Conservation (phyloP, 2,329 filamentous ascomycete species). For the Ampelomyces quisqualis region DNA sequence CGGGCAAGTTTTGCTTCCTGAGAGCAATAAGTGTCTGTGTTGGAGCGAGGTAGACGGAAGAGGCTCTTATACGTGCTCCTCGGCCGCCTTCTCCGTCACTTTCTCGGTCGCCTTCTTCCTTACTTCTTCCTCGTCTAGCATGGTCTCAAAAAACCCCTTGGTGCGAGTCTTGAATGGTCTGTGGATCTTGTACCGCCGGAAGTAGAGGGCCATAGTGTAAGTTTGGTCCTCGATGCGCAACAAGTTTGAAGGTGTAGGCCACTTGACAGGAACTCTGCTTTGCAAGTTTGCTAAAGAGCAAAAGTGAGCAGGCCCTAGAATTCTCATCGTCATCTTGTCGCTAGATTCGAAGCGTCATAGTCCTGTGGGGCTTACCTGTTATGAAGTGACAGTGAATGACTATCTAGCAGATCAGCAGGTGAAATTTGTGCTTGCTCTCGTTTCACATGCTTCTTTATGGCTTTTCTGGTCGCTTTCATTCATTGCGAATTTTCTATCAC, state of each 20-base stretch:
- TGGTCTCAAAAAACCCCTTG: background rate
- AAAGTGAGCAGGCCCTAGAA: background rate
- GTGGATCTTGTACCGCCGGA: conserved; percentile 1
- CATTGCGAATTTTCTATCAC: too few relatives aligned
- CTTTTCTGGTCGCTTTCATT: too few relatives aligned
- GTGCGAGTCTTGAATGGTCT: background rate
- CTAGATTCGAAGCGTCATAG: background rate
- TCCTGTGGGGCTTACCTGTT: background rate
- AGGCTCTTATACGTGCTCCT: background rate
- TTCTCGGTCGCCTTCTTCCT: background rate
- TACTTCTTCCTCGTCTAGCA: background rate
- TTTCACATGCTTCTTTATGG: too few relatives aligned
- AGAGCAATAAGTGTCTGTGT: background rate
- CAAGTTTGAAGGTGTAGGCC: background rate
- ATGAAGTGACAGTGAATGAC: background rate
- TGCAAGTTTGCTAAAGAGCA: conserved; percentile 4
- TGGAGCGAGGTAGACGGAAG: background rate
- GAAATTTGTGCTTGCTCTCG: too few relatives aligned
- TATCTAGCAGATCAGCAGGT: too few relatives aligned
- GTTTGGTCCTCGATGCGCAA: background rate
- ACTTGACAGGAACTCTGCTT: background rate
- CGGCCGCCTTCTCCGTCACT: background rate
- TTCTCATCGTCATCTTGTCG: background rate
- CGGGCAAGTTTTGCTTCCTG: background rate
- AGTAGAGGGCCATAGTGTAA: background rate